A percentile compares a stretch with the other conserved stretches of the same genome.
Conservation (phyloP, 1,284 basidiomycete species). For the Chalciporus sp. region DNA sequence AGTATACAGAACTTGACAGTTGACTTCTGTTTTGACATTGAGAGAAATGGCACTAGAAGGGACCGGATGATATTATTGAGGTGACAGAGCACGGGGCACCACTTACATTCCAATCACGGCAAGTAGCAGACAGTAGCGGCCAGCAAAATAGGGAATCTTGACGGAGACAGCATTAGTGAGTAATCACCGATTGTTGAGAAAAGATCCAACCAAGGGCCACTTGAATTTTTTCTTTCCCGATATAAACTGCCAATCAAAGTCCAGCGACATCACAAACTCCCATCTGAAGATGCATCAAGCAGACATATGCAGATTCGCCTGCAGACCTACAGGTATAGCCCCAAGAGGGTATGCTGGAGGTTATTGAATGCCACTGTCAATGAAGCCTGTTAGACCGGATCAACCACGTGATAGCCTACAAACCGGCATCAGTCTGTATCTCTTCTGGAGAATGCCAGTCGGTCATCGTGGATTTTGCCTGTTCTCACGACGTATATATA, state of each 20-base stretch:
- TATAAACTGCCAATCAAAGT: slow-evolving; percentile 70
- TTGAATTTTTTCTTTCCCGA: slow-evolving; percentile 59
- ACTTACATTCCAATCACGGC: slow-evolving; percentile 73
- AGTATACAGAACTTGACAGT: slow-evolving; percentile 57
- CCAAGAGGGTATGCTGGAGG: slow-evolving; percentile 68
- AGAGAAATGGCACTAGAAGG: slow-evolving; percentile 29
- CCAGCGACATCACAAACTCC: slow-evolving; percentile 66
- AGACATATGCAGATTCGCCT: slow-evolving; percentile 2
- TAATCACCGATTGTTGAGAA: not conserved
- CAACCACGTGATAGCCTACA: not conserved
- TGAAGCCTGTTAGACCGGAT: slow-evolving; percentile 12
- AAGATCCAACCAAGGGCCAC: slow-evolving; percentile 57
- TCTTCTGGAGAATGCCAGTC: slow-evolving; percentile 60
- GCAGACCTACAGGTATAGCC: slow-evolving; percentile 59
- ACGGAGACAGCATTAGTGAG: slow-evolving; percentile 3
- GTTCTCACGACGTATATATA: no score
- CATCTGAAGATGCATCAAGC: slow-evolving; percentile 42
- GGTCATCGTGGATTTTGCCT: slow-evolving; percentile 41
- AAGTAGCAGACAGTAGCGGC: slow-evolving; percentile 68
- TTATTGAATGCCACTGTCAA: slow-evolving; percentile 57
- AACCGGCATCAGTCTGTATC: slow-evolving; percentile 53
- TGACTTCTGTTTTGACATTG: slow-evolving; percentile 34
- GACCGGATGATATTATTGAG: not conserved
- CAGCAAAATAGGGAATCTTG: slow-evolving; percentile 74
- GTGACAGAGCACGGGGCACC: not conserved